These are phyloP conservation scores for Azolla pinnata DNA, from an alignment of 75 land plant species.

Conservation along the genomic window DNA sequence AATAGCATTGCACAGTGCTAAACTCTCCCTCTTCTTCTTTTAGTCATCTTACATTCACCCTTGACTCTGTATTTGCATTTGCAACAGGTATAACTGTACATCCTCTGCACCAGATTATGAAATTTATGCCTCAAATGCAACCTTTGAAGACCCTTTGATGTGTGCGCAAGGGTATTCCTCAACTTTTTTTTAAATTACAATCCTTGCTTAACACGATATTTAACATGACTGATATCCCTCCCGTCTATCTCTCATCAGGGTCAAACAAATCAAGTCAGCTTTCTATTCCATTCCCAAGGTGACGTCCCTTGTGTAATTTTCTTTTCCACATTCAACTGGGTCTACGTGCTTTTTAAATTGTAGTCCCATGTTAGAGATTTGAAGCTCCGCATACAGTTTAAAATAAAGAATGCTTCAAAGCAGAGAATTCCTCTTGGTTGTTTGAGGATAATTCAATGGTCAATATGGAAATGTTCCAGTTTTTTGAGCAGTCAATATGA, in stretches of 20 bases:
- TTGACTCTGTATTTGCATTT: not conserved
- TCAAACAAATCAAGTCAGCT: conserved; percentile 83
- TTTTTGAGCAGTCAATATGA: too few species aligned
- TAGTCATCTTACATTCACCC: not conserved
- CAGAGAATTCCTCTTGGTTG: too few species aligned
- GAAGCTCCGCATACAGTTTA: too few species aligned
- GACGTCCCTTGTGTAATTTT: too few species aligned
- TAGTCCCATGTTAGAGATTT: too few species aligned
- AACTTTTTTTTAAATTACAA: not conserved
- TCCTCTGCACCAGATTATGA: conserved; percentile 72
- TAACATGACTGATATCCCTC: not conserved
- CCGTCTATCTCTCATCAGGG: conserved; percentile 25
- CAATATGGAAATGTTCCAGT: too few species aligned
- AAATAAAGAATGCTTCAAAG: too few species aligned
- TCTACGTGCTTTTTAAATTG: too few species aligned
- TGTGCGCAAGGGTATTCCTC: conserved; percentile 58
- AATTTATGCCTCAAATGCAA: conserved; percentile 80
- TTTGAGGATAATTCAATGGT: too few species aligned
- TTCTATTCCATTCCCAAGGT: conserved; percentile 89
- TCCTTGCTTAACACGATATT: not conserved
- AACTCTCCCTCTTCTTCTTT: not conserved
- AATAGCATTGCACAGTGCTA: not conserved
- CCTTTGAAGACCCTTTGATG: conserved; percentile 91
- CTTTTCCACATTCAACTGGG: too few species aligned
- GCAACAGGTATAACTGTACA: conserved; percentile 48